These are phyloP conservation scores for Globisporangium rhizosaccharum DNA, from an alignment of 352 stramenopile species.

Conservation along the genomic window DNA sequence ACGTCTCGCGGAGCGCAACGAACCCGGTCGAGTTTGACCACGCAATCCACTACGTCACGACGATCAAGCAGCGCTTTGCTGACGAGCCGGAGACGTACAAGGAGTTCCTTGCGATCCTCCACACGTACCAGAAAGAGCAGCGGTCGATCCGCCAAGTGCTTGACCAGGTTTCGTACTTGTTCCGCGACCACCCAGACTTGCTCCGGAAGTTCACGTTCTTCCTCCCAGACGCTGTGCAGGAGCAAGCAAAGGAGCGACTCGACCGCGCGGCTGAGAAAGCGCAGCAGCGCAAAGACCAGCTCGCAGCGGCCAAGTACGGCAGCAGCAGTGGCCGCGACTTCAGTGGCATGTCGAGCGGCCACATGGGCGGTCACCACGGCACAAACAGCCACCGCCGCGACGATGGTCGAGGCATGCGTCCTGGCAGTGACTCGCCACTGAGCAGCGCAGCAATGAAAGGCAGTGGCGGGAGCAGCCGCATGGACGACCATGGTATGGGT, in stretches of 20 bases:
- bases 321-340: not conserved
- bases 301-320: conserved; percentile 45
- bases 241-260: conserved; percentile 94
- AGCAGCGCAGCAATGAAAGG: conserved; percentile 38
- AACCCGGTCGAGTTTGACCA: conserved; percentile 98
- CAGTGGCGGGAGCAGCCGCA: conserved; percentile 20
- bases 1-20: conserved; percentile 31
- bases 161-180: conserved; percentile 98
- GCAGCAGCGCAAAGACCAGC: conserved; percentile 80
- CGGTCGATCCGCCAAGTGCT: conserved; percentile 96
- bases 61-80: conserved; percentile 98
- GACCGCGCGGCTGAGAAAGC: conserved; percentile 94
- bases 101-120: conserved; percentile 98
- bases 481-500: conserved; percentile 37
- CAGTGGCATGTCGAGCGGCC: not conserved
- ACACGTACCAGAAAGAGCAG: conserved; percentile 99
- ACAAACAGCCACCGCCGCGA: conserved; percentile 24
- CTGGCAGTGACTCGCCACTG: conserved; percentile 39
- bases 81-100: conserved; percentile 98
- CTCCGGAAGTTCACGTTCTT: conserved; percentile 99
- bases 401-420: conserved; percentile 27
- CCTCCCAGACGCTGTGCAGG: conserved; percentile 97
- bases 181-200: conserved; percentile 98
- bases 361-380: conserved; percentile 1
- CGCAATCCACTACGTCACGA: conserved; percentile 99